Percentiles rank a stretch among this genome's conserved stretches.
These are phyloP conservation scores for Punica granatum DNA, from an alignment of 345 rosid genomes.

Conservation along the genomic window DNA sequence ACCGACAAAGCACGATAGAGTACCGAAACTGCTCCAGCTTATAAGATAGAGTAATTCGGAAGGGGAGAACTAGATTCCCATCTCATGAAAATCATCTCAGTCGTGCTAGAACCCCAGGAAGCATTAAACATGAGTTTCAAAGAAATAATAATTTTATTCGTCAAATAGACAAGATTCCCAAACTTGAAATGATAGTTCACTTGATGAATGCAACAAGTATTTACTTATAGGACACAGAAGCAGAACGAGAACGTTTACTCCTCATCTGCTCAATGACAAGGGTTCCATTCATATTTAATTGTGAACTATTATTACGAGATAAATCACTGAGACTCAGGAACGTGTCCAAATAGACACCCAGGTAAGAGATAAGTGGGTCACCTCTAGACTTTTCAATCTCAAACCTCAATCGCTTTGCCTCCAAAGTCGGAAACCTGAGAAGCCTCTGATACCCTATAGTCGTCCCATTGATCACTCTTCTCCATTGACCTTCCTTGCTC, in stretches of 20 bases:
- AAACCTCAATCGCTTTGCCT: constrained; percentile 44
- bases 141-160: too few species aligned
- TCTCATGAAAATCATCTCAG: too few species aligned
- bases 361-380: constrained; percentile 65
- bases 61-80: too few species aligned
- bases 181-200: neutral
- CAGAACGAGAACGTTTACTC: constrained; percentile 18
- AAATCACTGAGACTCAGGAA: constrained; percentile 20
- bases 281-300: constrained; percentile 11
- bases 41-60: too few species aligned
- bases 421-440: constrained; percentile 39
- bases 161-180: neutral
- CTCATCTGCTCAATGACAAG: constrained; percentile 18
- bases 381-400: constrained; percentile 55
- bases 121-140: too few species aligned
- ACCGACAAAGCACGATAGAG: too few species aligned
- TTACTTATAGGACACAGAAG: constrained; percentile 9
- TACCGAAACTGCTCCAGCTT: too few species aligned
- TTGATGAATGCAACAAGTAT: neutral
- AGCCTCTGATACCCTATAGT: constrained; percentile 75
- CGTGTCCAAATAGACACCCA: constrained; percentile 58
- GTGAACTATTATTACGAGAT: constrained; percentile 11
- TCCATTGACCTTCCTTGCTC: constrained; percentile 41
- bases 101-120: too few species aligned
- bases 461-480: constrained; percentile 43